These are phyloP conservation scores for Teratosphaeria nubilosa DNA, from an alignment of 2,329 filamentous ascomycete genomes.

Conservation along the genomic window DNA sequence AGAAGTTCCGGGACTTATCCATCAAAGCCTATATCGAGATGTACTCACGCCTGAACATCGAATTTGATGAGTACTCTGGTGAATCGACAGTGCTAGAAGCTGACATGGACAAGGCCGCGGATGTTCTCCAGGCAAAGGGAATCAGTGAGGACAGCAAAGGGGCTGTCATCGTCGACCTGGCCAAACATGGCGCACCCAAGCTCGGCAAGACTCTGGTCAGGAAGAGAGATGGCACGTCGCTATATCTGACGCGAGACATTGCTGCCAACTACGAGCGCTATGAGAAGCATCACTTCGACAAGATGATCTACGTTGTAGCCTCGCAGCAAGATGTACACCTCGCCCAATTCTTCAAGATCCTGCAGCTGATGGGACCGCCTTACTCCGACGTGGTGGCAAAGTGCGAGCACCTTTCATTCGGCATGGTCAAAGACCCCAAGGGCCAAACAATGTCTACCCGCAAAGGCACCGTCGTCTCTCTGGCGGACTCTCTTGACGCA, in stretches of 20 bases:
- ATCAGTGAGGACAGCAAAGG: constrained; percentile 56
- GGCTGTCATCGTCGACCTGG: constrained; percentile 58
- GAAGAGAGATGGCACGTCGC: constrained; percentile 56
- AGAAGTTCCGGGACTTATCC: constrained; percentile 52
- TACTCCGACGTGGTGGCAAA: constrained; percentile 44
- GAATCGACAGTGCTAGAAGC: constrained; percentile 57
- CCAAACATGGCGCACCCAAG: constrained; percentile 57
- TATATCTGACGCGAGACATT: constrained; percentile 61
- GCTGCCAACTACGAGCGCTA: constrained; percentile 55
- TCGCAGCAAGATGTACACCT: constrained; percentile 56
- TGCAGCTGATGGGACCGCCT: constrained; percentile 51
- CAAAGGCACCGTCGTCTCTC: constrained; percentile 42
- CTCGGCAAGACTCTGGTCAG: constrained; percentile 58
- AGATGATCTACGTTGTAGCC: constrained; percentile 59
- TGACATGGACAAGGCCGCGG: constrained; percentile 52
- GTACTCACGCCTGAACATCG: constrained; percentile 54
- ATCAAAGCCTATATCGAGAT: constrained; percentile 56
- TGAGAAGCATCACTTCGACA: constrained; percentile 53
- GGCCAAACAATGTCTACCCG: constrained; percentile 52
- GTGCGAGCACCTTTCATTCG: constrained; percentile 56
- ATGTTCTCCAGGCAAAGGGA: constrained; percentile 48
- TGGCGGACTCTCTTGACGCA: constrained; percentile 40
- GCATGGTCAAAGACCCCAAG: constrained; percentile 44
- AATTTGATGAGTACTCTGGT: constrained; percentile 57
- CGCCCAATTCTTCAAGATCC: constrained; percentile 56